A percentile compares a stretch with the other conserved stretches of the same genome.
phyloP scores from a whole-genome alignment of 139 green algal genomes.

The Volvox africanus region DNA sequence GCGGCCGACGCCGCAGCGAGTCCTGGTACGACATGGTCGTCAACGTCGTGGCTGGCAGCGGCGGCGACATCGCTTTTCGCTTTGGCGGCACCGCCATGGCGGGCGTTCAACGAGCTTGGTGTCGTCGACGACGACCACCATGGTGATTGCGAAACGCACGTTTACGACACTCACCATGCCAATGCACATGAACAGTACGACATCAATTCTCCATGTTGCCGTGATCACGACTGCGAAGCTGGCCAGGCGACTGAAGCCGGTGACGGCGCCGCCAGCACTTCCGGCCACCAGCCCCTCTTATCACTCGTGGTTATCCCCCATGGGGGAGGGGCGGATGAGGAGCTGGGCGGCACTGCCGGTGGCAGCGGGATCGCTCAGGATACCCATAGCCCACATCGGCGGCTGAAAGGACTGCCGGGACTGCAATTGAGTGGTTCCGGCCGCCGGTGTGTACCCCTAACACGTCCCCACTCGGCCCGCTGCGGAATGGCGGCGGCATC shows the following conservation, averaged over 20 bases:
- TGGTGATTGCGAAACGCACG: background rate
- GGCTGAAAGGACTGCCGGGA: background rate
- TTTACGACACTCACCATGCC: too few relatives aligned
- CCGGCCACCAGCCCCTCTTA: too few relatives aligned
- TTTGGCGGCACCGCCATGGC: background rate
- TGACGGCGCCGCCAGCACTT: too few relatives aligned
- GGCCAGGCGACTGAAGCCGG: too few relatives aligned
- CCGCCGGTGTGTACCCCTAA: background rate
- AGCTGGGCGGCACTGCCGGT: background rate
- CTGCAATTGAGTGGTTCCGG: background rate
- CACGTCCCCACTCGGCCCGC: too few relatives aligned
- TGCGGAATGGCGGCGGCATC: too few relatives aligned
- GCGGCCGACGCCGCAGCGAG: background rate
- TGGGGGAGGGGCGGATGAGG: too few relatives aligned
- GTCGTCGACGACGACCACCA: background rate
- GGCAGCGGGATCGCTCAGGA: background rate
- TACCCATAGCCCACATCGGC: background rate
- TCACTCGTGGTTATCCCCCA: too few relatives aligned
- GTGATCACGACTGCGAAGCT: too few relatives aligned
- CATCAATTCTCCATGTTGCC: too few relatives aligned
- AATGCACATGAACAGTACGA: too few relatives aligned
- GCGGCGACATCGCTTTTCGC: background rate
- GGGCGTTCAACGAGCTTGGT: conserved; percentile 19
- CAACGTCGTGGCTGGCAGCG: background rate
- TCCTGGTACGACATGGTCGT: background rate